Conservation (phyloP, 345 rosid species). For the Syzygium aqueum region DNA sequence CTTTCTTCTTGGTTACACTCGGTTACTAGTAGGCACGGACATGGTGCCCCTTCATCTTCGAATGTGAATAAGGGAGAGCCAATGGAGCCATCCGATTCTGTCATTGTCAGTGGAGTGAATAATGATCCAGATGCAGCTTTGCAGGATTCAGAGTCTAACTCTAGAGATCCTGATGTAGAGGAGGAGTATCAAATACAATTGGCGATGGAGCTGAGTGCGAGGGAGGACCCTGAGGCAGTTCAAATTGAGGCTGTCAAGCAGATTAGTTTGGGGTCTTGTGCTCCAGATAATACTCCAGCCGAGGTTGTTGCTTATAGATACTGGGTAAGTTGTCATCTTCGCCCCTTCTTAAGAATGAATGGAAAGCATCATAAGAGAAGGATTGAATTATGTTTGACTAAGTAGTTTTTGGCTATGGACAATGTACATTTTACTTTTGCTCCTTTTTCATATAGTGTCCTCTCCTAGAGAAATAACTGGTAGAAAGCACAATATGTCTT, state of each 20-base stretch:
- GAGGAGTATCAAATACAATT: conserved; percentile 91
- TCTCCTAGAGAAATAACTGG: neutral
- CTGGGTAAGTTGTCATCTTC: conserved; percentile 53
- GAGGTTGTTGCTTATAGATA: conserved; percentile 91
- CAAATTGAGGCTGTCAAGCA: conserved; percentile 98
- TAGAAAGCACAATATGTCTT: neutral
- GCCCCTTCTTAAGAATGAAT: neutral
- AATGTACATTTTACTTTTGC: neutral
- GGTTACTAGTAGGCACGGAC: conserved; percentile 47
- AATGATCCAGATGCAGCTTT: conserved; percentile 8
- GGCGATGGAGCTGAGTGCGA: conserved; percentile 91
- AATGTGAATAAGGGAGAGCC: conserved; percentile 35
- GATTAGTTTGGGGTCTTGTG: conserved; percentile 75
- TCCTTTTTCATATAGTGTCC: neutral
- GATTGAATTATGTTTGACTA: neutral
- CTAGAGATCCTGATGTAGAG: conserved; percentile 71
- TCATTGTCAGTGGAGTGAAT: conserved; percentile 14
- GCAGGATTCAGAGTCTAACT: conserved; percentile 50
- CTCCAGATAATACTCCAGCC: conserved; percentile 72
- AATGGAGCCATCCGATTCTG: conserved; percentile 38
- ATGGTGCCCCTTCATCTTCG: conserved; percentile 56
- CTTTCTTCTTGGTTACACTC: conserved; percentile 82
- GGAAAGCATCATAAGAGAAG: neutral
- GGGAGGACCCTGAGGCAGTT: conserved; percentile 97
- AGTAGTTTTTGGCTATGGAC: neutral